Evolutionary conservation across 305 asterid genomes (phyloP).

Genomic region (Stenogyne calaminthoides): DNA sequence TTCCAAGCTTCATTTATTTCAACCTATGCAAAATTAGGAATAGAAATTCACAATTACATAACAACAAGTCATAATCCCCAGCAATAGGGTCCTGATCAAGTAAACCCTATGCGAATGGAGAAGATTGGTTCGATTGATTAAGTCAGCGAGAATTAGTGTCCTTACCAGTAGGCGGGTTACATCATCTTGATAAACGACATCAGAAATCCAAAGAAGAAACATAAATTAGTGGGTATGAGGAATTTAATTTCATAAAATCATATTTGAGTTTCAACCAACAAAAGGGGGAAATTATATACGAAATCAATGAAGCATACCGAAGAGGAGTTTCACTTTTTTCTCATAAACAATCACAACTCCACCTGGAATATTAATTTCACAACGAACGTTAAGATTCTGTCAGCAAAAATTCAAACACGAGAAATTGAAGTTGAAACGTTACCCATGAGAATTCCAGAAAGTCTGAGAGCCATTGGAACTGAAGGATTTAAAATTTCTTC

Average conservation of each 20-base stretch:
- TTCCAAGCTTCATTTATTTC: conserved; percentile 95
- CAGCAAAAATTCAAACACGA: not conserved
- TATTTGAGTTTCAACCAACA: conserved; percentile 6
- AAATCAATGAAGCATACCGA: conserved; percentile 47
- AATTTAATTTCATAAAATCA: not conserved
- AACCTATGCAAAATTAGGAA: conserved; percentile 48
- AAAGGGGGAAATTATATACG: not conserved
- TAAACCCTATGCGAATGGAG: not conserved
- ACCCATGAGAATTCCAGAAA: conserved; percentile 98
- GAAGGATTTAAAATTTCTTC: conserved; percentile 90
- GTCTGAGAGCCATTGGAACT: conserved; percentile 96
- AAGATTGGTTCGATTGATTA: not conserved
- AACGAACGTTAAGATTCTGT: not conserved
- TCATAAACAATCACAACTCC: conserved; percentile 95
- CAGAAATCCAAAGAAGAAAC: conserved; percentile 17
- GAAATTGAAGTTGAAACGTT: conserved; percentile 24
- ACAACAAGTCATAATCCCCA: conserved; percentile 16
- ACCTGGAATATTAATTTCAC: conserved; percentile 45
- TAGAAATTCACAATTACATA: conserved; percentile 7
- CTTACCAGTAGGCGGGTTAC: conserved; percentile 86
- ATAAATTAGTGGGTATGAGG: not conserved
- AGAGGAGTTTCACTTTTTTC: conserved; percentile 89
- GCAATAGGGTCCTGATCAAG: not conserved
- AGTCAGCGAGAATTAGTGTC: conserved; percentile 12
- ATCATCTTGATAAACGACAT: conserved; percentile 60